Base-by-base conservation (phyloP, 192 early-diverging fungal species). In the Coemansia reversa region DNA sequence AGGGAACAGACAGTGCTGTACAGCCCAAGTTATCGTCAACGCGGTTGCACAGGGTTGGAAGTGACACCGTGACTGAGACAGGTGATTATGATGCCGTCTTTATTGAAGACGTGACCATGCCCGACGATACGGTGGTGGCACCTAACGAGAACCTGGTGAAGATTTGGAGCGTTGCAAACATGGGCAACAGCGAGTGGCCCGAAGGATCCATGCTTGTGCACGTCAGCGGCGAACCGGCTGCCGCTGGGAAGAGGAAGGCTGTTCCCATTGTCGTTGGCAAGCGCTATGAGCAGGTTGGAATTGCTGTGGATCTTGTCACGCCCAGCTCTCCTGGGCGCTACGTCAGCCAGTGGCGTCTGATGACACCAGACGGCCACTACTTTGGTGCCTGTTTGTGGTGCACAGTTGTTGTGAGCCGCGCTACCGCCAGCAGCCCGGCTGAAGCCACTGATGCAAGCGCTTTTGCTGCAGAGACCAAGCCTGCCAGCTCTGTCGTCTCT, bases 301-400 rank as follows among this genome's bases (percentile, higher is more conserved):
- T 91, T 29, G 77, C 85, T 7, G 88, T 84, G 6, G 88, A 91
- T 39, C 65, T 91, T 47, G 83, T 84, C 63, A 87, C 89, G 14
- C 89, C 89, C 11, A 60, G 65, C 9, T 57, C 54, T 9, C 82
- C 86, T 57, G 89, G 89, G 9, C 65, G 76, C 8, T 84, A 91
- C 59, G 72, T 80, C 20, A 86, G 85, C 60, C 83, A 84, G 70
- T 91, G 88, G 84, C 75, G 87, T 7, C 64, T 91, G 58, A 81
- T 80, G 52, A 74, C 81, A 2, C 81, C 85, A 7, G 61, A 81
- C 3, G 89, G 89, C 7, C 76, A 74, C 27, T 81, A 79, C 45
- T 91, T 91, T 76, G 89, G 89, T 6, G 81, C 88, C 51, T 72
- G 74, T 24, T 45, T 89, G 33, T 91, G 88, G 88, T 91, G 89